Base-by-base conservation (phyloP, 225 moss, liverwort and hornwort genomes). In the Ulota crispa region DNA sequence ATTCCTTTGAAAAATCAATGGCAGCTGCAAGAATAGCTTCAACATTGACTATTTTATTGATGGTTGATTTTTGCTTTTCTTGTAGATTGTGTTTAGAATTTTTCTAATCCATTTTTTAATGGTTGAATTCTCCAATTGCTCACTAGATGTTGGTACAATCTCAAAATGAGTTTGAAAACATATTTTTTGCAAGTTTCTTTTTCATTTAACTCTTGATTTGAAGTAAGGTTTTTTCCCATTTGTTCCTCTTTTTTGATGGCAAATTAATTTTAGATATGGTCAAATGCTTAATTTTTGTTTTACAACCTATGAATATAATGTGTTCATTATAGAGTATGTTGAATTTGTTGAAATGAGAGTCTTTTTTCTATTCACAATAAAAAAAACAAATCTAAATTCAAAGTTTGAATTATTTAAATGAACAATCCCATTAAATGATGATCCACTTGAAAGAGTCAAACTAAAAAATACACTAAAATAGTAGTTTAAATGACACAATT, bases 1-100 rank as follows among this genome's bases (percentile, higher is more conserved):
- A 85, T 55, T 91, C 87, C 56, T 79, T 81, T 23, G 86, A 84
- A 39, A 89, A 91, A 4, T 85, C 91, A 68, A 91, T 85, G 2
- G 91, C 81, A 64, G 76, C 70, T 57, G 50, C 87, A 63, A 89
- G 43, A 37, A 70, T 82, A 32, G 85, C 89, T 37, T 87, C 84
- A 30, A 19, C 50, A 32, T 81, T 27, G 56, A 61, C 65, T 45
- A 64, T 87, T 75, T 87, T 87, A 27, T 83, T 72, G 7, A 16
- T 81, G 60, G 20, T 61, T 72, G 59, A 45, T 83, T 88, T 88
- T 18, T 34, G 79, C 20, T 80, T 86, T 32, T 72, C 79, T 16
- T 59, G 73, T 52, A 4, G 65, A 5, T 14, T 79, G 71, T 30
- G 57, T 72, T 18, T 5, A 72, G 80, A 27, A 31, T 6, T 4